Evolutionary conservation across 805 yeast species (phyloP).

Genomic region (Wickerhamomyces chaumierensis): DNA sequence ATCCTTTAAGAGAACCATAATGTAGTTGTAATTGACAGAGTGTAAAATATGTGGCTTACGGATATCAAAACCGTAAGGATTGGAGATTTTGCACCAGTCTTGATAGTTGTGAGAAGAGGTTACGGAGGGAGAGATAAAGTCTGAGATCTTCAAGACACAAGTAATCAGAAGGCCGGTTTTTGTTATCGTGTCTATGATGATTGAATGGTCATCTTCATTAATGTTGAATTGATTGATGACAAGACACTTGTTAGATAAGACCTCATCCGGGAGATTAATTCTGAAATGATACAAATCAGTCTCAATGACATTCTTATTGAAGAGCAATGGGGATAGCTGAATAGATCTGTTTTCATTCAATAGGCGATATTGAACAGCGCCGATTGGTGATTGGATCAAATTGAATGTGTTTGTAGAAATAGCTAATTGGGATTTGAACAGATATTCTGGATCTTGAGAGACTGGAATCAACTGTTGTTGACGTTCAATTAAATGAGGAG

Average conservation of each 20-base stretch:
- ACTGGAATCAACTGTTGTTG: constrained; percentile 1
- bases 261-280: constrained; percentile 27
- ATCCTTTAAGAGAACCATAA: constrained; percentile 56
- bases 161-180: constrained; percentile 41
- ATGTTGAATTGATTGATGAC: constrained; percentile 22
- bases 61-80: constrained; percentile 53
- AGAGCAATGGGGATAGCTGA: constrained; percentile 11
- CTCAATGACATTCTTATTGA: constrained; percentile 13
- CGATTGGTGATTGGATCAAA: constrained; percentile 23
- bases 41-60: constrained; percentile 44
- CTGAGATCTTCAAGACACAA: constrained; percentile 28
- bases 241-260: constrained; percentile 25
- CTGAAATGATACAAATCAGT: constrained; percentile 12
- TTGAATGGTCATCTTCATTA: constrained; percentile 12
- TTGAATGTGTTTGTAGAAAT: constrained; percentile 17
- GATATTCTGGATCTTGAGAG: constrained; percentile 12
- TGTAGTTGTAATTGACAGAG: constrained; percentile 30
- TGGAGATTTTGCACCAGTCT: constrained; percentile 58
- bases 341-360: constrained; percentile 11
- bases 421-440: constrained; percentile 9
- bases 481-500: constrained; percentile 8
- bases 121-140: constrained; percentile 25
- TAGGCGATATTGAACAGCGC: constrained; percentile 20
- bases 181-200: constrained; percentile 46
- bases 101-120: constrained; percentile 10